Evolutionary conservation across 441 rosid genomes (phyloP), one percentile per base, ranked within the genome.

Genomic region (Populus hybrid): DNA sequence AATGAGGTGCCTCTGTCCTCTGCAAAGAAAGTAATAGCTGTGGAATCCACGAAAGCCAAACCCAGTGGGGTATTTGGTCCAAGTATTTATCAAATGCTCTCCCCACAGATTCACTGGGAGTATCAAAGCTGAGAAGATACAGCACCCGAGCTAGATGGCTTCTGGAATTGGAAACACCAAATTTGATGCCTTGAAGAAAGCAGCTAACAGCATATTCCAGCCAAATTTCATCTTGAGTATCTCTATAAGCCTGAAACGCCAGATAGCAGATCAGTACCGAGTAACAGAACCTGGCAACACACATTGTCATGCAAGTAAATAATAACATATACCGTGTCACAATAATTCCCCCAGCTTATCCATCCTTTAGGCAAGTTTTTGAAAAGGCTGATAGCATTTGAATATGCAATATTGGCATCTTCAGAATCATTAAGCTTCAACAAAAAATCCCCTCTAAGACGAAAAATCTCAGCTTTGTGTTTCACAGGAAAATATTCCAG

Each of bases 31-130:
- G 97, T 82, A 97, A 87, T 50, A 97, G 85, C 85, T 97, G 99
- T 3, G 99, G 99, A 82, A 97, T 93, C 99, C 99, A 97, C 78
- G 97, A 88, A 85, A 94, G 98, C 99, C 99, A 97, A 79, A 92
- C 94, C 99, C 99, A 97, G 84, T 93, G 91, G 34, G 99, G 99
- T 78, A 94, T 93, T 85, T 97, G 99, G 69, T 97, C 99, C 83
- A 91, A 83, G 83, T 88, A 91, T 84, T 93, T 97, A 85, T 94
- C 98, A 86, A 97, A 97, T 69, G 97, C 89, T 89, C 96, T 93
- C 61, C 99, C 99, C 74, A 97, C 99, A 26, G 97, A 87, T 84
- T 97, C 98, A 84, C 84, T 90, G 78, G 93, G 87, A 76, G 96
- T 93, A 85, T 97, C 99, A 82, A 97, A 97, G 85, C 99, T 97